Evolutionary conservation across 73 alveolate genomes (phyloP).

Genomic region (Halteria grandinella): DNA sequence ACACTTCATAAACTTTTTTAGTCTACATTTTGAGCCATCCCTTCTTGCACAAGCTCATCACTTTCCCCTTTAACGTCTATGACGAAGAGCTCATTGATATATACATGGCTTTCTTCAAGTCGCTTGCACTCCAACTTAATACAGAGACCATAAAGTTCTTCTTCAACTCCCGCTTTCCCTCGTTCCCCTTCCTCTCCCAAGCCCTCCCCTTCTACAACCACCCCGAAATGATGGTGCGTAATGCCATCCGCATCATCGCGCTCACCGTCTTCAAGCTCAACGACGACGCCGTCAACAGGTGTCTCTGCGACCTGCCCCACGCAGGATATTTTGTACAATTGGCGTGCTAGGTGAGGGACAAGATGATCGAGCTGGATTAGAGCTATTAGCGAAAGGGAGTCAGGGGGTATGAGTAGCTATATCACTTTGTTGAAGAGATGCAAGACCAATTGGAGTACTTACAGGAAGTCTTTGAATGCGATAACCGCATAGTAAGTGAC

Average conservation of each 20-base stretch:
- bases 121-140: constrained; percentile 63
- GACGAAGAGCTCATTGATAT: constrained; percentile 78
- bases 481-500: constrained; percentile 2
- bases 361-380: constrained; percentile 21
- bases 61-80: constrained; percentile 56
- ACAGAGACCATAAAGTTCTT: constrained; percentile 45
- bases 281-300: neutral
- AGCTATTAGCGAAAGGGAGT: neutral
- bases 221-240: constrained; percentile 74
- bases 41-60: constrained; percentile 60
- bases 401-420: neutral
- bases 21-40: constrained; percentile 65
- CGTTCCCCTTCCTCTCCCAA: constrained; percentile 66
- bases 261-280: constrained; percentile 62
- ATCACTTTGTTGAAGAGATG: constrained; percentile 18
- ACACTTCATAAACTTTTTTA: neutral
- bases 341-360: constrained; percentile 40
- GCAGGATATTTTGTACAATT: neutral
- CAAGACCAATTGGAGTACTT: constrained; percentile 43
- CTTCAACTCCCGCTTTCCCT: constrained; percentile 38
- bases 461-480: constrained; percentile 48
- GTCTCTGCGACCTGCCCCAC: constrained; percentile 38
- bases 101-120: constrained; percentile 66
- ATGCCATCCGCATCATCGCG: constrained; percentile 68
- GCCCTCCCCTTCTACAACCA: constrained; percentile 70